Evolutionary conservation across 1,139 yeast genomes (phyloP).

Genomic region (Yamadazyma dushanensis): DNA sequence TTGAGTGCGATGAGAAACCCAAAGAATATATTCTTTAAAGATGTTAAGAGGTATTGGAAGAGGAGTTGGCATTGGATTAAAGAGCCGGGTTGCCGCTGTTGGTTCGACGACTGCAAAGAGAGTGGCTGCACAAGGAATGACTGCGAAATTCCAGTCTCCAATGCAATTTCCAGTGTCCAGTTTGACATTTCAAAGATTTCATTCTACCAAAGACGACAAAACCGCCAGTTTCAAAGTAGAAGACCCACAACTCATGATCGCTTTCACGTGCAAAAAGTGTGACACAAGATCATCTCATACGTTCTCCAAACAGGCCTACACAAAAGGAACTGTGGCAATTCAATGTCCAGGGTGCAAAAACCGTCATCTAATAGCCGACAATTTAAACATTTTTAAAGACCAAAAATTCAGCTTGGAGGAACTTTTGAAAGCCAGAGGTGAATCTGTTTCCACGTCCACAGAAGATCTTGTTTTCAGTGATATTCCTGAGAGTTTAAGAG

Average conservation of each 20-base stretch:
- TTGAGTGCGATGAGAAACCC: slow-evolving; percentile 2
- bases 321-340: slow-evolving; percentile 80
- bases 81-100: too few species aligned
- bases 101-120: too few species aligned
- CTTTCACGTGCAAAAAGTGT: slow-evolving; percentile 92
- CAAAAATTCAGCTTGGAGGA: slow-evolving; percentile 74
- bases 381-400: slow-evolving; percentile 80
- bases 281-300: slow-evolving; percentile 80
- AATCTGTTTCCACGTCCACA: slow-evolving; percentile 59
- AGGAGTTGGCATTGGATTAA: too few species aligned
- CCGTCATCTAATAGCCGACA: slow-evolving; percentile 92
- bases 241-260: slow-evolving; percentile 78
- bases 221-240: slow-evolving; percentile 42
- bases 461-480: slow-evolving; percentile 71
- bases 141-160: too few species aligned
- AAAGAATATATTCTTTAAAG: too few species aligned
- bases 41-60: too few species aligned
- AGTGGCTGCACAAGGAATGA: too few species aligned
- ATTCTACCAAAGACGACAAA: slow-evolving; percentile 7
- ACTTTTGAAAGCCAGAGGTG: slow-evolving; percentile 75
- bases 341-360: slow-evolving; percentile 91
- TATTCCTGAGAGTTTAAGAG: slow-evolving; percentile 63
- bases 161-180: not conserved
- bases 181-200: slow-evolving; percentile 1
- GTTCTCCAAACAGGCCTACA: slow-evolving; percentile 89